phyloP scores from a whole-genome alignment of 805 yeast species.

The Zygosaccharomyces gambellarensis region DNA sequence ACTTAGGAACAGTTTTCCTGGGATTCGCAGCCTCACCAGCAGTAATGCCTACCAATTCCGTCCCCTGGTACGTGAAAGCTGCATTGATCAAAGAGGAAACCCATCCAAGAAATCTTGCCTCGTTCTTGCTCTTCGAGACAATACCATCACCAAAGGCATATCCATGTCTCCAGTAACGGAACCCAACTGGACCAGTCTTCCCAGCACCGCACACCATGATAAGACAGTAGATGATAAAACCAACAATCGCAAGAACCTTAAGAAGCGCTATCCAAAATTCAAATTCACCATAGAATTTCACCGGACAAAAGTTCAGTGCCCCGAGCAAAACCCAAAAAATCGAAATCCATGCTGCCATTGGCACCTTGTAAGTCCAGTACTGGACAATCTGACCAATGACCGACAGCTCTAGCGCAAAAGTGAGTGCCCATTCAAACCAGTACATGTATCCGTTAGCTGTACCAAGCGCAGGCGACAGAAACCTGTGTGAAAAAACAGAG shows the following conservation, averaged over 20 bases:
- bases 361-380: constrained; percentile 67
- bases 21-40: constrained; percentile 74
- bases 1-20: constrained; percentile 63
- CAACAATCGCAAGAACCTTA: constrained; percentile 64
- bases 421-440: constrained; percentile 75
- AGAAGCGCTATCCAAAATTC: constrained; percentile 70
- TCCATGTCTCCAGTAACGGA: constrained; percentile 76
- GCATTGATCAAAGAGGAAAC: constrained; percentile 64
- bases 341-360: constrained; percentile 66
- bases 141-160: constrained; percentile 72
- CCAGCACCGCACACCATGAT: constrained; percentile 77
- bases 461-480: constrained; percentile 66
- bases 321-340: constrained; percentile 59
- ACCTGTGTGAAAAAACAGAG: constrained; percentile 63
- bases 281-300: constrained; percentile 64
- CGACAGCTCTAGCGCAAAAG: constrained; percentile 69
- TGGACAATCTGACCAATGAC: constrained; percentile 62
- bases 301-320: constrained; percentile 57
- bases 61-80: constrained; percentile 79
- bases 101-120: constrained; percentile 66
- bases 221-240: constrained; percentile 62
- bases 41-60: constrained; percentile 68
- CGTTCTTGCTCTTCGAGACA: constrained; percentile 42
- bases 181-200: constrained; percentile 63
- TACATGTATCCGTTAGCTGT: constrained; percentile 69